Evolutionary conservation across 2,329 filamentous ascomycete genomes (phyloP).

Genomic region (Fusarium phyllophilum): DNA sequence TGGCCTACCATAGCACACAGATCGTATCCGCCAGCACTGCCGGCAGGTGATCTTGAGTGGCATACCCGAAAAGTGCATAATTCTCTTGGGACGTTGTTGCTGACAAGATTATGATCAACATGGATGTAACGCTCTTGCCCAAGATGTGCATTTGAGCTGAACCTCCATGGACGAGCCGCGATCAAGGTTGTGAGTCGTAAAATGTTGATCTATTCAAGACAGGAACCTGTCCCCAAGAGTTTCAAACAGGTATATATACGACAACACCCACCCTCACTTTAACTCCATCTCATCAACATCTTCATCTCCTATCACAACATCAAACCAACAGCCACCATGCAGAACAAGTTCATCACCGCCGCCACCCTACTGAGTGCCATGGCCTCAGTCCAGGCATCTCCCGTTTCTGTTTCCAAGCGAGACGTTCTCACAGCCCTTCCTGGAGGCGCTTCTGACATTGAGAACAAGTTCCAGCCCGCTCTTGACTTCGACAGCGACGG

Average conservation of each 20-base stretch:
- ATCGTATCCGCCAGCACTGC: background rate
- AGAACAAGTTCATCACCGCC: conserved; percentile 26
- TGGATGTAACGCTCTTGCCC: background rate
- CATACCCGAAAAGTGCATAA: background rate
- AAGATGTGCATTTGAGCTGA: background rate
- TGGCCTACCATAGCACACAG: background rate
- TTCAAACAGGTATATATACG: conserved; percentile 4
- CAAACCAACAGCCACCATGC: conserved; percentile 10
- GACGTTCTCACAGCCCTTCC: conserved; percentile 47
- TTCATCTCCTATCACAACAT: background rate
- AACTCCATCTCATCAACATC: background rate
- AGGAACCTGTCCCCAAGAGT: background rate
- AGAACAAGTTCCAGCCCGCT: conserved; percentile 50
- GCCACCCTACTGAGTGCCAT: conserved; percentile 32
- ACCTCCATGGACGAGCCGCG: background rate
- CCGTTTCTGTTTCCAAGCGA: conserved; percentile 26
- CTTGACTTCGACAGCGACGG: conserved; percentile 54
- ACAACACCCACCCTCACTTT: rapidly evolving
- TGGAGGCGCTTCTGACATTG: conserved; percentile 46
- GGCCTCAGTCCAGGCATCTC: conserved; percentile 29
- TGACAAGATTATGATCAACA: conserved; percentile 9
- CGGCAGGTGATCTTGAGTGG: background rate
- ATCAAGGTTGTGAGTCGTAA: background rate
- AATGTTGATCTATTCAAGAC: background rate
- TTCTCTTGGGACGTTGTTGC: background rate